These are phyloP conservation scores for Fulvia fulva DNA, from an alignment of 2,329 filamentous ascomycete genomes.

Conservation along the genomic window DNA sequence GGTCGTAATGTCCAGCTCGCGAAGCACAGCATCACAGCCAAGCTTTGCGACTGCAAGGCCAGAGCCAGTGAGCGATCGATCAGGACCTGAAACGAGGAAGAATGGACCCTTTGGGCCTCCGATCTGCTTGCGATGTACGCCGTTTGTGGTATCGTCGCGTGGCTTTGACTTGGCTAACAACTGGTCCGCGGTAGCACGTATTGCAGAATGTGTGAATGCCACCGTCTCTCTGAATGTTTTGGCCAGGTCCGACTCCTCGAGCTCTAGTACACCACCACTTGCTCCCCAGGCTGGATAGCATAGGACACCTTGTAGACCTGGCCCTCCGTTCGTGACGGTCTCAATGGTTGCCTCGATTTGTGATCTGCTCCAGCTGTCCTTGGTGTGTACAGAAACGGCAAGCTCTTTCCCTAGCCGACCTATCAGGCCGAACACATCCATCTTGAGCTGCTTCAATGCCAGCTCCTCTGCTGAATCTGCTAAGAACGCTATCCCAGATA, in stretches of 20 bases:
- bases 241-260: slow-evolving; percentile 21
- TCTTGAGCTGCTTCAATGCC: slow-evolving; percentile 24
- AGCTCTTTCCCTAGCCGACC: slow-evolving; percentile 24
- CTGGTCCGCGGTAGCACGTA: slow-evolving; percentile 9
- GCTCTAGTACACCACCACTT: slow-evolving; percentile 8
- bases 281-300: slow-evolving; percentile 20
- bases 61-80: slow-evolving; percentile 9
- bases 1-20: slow-evolving; percentile 17
- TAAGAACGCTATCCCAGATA: slow-evolving; percentile 14
- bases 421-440: slow-evolving; percentile 22
- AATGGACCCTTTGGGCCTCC: slow-evolving; percentile 14
- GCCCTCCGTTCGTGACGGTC: slow-evolving; percentile 12
- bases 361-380: slow-evolving; percentile 17
- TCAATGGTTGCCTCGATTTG: slow-evolving; percentile 16
- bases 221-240: slow-evolving; percentile 24
- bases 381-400: slow-evolving; percentile 20
- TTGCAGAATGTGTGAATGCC: slow-evolving; percentile 24
- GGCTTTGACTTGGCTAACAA: not conserved
- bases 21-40: slow-evolving; percentile 14
- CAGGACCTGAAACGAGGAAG: slow-evolving; percentile 17
- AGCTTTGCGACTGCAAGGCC: slow-evolving; percentile 11
- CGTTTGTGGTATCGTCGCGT: not conserved
- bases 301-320: slow-evolving; percentile 25
- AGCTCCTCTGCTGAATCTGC: slow-evolving; percentile 16
- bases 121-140: not conserved